Conservation (phyloP, 371 early-diverging fungal genomes). For the Neoconidiobolus thromboides region DNA sequence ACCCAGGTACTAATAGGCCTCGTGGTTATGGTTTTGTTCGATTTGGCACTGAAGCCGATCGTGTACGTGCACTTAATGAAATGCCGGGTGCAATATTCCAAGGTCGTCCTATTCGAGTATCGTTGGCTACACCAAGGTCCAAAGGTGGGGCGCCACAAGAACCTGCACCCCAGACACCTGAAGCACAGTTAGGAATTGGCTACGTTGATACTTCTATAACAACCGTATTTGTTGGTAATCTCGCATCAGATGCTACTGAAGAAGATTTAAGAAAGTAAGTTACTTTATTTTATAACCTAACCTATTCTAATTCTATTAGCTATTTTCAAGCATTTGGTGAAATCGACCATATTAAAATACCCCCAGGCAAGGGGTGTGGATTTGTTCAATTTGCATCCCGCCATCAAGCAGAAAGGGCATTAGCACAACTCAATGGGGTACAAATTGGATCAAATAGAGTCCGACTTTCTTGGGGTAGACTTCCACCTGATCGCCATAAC, state of each 20-base stretch:
- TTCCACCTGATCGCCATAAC: constrained; percentile 29
- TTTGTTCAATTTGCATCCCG: constrained; percentile 77
- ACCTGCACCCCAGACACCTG: constrained; percentile 4
- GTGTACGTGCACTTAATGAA: constrained; percentile 49
- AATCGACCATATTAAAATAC: constrained; percentile 77
- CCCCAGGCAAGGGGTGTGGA: constrained; percentile 82
- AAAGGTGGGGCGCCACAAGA: constrained; percentile 10
- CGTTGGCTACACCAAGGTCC: constrained; percentile 64
- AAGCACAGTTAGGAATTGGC: constrained; percentile 11
- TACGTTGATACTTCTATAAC: constrained; percentile 72
- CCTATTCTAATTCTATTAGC: background rate
- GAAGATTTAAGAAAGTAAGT: constrained; percentile 44
- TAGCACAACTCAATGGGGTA: constrained; percentile 70
- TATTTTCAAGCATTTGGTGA: constrained; percentile 74
- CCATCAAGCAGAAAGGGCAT: constrained; percentile 67
- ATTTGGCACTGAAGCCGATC: constrained; percentile 49
- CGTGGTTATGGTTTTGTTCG: constrained; percentile 73
- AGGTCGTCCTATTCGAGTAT: constrained; percentile 63
- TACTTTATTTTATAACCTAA: background rate
- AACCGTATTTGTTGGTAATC: constrained; percentile 87
- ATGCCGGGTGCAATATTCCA: constrained; percentile 60
- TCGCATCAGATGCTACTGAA: constrained; percentile 56
- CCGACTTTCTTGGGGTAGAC: constrained; percentile 79
- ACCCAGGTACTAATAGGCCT: constrained; percentile 36
- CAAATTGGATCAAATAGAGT: constrained; percentile 60